Base-by-base conservation (phyloP, 1,284 basidiomycete species). In the Hymenochaete sp. region DNA sequence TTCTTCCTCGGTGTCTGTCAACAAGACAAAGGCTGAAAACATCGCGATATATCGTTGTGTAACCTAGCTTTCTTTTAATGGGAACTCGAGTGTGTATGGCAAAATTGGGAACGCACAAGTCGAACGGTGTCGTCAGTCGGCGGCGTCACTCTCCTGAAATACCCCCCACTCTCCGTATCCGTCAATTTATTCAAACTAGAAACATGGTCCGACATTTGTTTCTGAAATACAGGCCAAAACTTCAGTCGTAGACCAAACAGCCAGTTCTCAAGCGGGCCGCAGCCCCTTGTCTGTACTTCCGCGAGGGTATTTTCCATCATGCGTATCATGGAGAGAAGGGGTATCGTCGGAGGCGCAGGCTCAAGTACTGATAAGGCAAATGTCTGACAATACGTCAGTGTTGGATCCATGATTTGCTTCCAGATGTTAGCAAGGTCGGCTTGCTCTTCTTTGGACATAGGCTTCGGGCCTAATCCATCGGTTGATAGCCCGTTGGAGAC, bases 201-300 rank as follows among this genome's bases (percentile, higher is more conserved):
- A 35, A 85, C 67, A 53, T 95, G 79, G 16, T 82, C 77, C n/a
- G 83, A 76, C 80, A 95, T 86, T 27, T 75, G 74, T 56, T 87
- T 92, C 59, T 93, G 84, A 63, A 93, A 95, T 7, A 84, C 67
- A 0, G 93, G 93, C 89, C 91, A 96, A 68, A 96, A 78, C 52
- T 81, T 74, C 47, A 96, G 64, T 19, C 89, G 81, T 43, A 92
- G 68, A 1, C 74, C 72, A 59, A 90, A 86, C 38, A 93, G 68
- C 60, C 83, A 90, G 1, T 75, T 72, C 55, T 92, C 83, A 13
- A 92, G 71, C 6, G 91, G 87, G 7, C 79, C 67, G 52, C 86
- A 89, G 9, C 74, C 74, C 32, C 91, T 79, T 53, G 72, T 74
- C 56, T 89, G 81, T 16, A 86, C 73, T 54, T 88, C 83, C 1